Evolutionary conservation across 495 filamentous ascomycete genomes (phyloP).

Genomic region (Aspergillus steynii): DNA sequence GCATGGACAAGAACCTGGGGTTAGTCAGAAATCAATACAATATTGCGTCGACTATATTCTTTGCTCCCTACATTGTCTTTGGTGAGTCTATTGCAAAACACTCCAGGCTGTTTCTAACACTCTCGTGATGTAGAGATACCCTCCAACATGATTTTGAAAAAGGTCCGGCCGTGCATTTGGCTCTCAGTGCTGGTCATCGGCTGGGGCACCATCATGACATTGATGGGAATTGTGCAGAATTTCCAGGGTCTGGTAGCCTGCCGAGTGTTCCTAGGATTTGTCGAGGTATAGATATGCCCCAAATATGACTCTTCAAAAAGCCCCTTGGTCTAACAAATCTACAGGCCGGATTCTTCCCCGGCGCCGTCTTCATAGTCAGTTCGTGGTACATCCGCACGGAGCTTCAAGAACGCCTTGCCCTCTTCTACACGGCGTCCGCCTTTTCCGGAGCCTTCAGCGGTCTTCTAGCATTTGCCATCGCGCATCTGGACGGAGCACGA

Average conservation of each 20-base stretch:
- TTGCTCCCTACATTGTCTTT: not conserved
- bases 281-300: no score
- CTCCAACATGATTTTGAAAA: no score
- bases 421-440: conserved; percentile 52
- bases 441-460: conserved; percentile 55
- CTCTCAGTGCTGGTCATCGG: no score
- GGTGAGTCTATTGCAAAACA: conserved; percentile 18
- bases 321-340: no score
- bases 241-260: no score
- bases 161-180: no score
- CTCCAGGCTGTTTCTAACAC: no score
- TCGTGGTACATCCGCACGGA: conserved; percentile 54
- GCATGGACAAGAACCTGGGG: conserved; percentile 48
- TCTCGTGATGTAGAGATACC: no score
- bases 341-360: conserved; percentile 44
- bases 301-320: no score
- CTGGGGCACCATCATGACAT: no score
- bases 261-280: no score
- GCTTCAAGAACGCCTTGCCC: conserved; percentile 50
- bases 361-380: conserved; percentile 51
- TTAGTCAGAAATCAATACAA: conserved; percentile 54
- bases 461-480: conserved; percentile 49
- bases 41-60: conserved; percentile 3
- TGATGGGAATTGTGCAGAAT: no score
- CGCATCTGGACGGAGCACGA: conserved; percentile 39